Percentiles rank a stretch among this genome's conserved stretches.
Evolutionary conservation across 768 basidiomycete species (phyloP).

Genomic region (Crucibulum laeve): DNA sequence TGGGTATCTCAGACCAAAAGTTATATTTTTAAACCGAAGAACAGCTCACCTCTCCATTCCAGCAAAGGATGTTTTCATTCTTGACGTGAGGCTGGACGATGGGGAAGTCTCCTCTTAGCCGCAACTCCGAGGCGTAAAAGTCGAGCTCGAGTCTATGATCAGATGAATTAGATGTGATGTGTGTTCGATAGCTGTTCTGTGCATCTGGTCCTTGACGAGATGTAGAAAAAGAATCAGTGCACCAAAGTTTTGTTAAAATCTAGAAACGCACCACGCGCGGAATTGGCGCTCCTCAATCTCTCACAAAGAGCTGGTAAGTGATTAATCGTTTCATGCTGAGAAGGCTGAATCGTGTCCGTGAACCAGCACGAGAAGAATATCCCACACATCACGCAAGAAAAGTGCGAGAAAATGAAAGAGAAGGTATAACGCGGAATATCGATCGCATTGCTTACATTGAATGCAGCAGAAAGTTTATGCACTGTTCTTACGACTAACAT

Average conservation of each 20-base stretch:
- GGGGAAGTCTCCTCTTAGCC: conserved; percentile 54
- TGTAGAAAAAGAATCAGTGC: not conserved
- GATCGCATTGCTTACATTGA: not conserved
- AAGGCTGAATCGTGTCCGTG: conserved; percentile 6
- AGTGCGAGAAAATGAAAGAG: conserved; percentile 8
- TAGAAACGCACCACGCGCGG: conserved; percentile 48
- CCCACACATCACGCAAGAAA: conserved; percentile 55
- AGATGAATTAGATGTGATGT: no score
- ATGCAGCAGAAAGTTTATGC: no score
- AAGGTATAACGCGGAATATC: conserved; percentile 3
- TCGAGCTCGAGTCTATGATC: conserved; percentile 28
- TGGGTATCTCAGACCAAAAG: not conserved
- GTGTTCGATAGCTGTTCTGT: conserved; percentile 25
- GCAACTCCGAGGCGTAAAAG: conserved; percentile 75
- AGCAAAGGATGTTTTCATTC: conserved; percentile 64
- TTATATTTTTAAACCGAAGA: not conserved
- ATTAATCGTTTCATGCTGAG: conserved; percentile 3
- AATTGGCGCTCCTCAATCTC: conserved; percentile 45
- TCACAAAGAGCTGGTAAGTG: conserved; percentile 15
- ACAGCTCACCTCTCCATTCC: conserved; percentile 76
- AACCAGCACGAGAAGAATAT: conserved; percentile 49
- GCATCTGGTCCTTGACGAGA: conserved; percentile 61
- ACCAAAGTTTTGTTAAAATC: not conserved
- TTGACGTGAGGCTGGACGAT: conserved; percentile 67
- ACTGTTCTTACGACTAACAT: no score